Percentiles rank a stretch among this genome's conserved stretches.
These are phyloP conservation scores for Cordyceps sp. DNA, from an alignment of 2,329 filamentous ascomycete genomes.

Conservation along the genomic window DNA sequence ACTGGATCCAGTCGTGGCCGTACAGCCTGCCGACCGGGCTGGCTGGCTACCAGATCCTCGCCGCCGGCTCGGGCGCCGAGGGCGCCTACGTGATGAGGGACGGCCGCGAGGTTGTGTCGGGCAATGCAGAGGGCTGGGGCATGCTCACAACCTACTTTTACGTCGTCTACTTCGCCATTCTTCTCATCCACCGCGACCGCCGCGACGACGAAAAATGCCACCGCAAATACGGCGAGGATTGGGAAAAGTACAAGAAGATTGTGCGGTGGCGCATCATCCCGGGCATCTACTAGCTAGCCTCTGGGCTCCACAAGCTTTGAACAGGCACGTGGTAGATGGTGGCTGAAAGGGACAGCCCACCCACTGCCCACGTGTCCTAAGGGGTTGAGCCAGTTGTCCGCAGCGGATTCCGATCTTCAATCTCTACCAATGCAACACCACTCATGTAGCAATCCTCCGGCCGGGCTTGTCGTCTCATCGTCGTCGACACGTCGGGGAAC, in stretches of 20 bases:
- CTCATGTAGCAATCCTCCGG: too few species aligned
- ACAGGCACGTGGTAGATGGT: too few species aligned
- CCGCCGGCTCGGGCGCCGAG: slow-evolving; percentile 30
- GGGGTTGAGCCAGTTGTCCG: too few species aligned
- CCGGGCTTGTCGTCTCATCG: too few species aligned
- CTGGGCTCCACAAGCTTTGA: too few species aligned
- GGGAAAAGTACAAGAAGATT: slow-evolving; percentile 72
- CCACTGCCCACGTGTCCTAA: too few species aligned
- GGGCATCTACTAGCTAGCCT: slow-evolving; percentile 50
- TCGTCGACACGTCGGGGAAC: too few species aligned
- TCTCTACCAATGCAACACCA: too few species aligned
- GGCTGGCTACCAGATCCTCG: slow-evolving; percentile 61
- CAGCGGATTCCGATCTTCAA: too few species aligned
- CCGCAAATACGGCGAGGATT: slow-evolving; percentile 83
- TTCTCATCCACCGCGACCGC: slow-evolving; percentile 72
- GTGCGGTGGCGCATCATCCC: slow-evolving; percentile 75
- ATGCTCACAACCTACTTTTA: slow-evolving; percentile 92
- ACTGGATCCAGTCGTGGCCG: slow-evolving; percentile 88
- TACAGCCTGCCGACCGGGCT: slow-evolving; percentile 77
- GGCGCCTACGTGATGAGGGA: slow-evolving; percentile 40
- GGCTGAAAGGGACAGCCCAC: neutral
- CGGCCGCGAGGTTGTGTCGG: slow-evolving; percentile 50
- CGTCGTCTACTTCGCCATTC: slow-evolving; percentile 73
- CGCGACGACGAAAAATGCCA: slow-evolving; percentile 85
- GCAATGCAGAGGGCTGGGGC: slow-evolving; percentile 63